A percentile compares a stretch with the other conserved stretches of the same genome.
These are phyloP conservation scores for Claviceps arundinis DNA, from an alignment of 2,329 filamentous ascomycete genomes.

Conservation along the genomic window DNA sequence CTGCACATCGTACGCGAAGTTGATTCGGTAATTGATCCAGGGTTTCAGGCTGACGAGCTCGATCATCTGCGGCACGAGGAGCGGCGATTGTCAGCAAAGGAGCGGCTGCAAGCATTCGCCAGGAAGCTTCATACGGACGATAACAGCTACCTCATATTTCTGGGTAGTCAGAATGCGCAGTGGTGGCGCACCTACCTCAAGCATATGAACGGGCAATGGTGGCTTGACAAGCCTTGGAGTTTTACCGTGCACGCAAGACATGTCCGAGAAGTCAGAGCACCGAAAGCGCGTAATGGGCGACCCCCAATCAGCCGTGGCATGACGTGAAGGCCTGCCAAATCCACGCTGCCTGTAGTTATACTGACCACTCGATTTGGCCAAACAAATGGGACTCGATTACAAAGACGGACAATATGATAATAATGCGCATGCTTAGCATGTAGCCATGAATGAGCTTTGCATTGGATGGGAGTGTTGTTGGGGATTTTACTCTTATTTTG, in stretches of 20 bases:
- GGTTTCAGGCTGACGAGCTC: constrained; percentile 12
- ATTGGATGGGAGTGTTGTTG: neutral
- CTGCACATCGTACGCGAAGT: constrained; percentile 16
- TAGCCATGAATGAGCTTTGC: neutral
- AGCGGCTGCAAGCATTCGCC: constrained; percentile 12
- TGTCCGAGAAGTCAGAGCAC: neutral
- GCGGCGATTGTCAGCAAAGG: constrained; percentile 9
- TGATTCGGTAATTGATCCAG: constrained; percentile 14
- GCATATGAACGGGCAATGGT: constrained; percentile 15
- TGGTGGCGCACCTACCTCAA: constrained; percentile 15
- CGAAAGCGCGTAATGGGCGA: neutral
- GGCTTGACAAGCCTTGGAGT: constrained; percentile 15
- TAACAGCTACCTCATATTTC: constrained; percentile 14
- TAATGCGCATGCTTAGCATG: neutral
- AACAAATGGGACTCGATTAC: too few relatives aligned
- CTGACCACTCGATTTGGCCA: too few relatives aligned
- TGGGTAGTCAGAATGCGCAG: constrained; percentile 14
- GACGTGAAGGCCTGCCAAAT: neutral
- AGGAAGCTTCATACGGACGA: constrained; percentile 10
- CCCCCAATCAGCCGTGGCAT: neutral
- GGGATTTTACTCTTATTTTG: neutral
- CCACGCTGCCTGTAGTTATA: neutral
- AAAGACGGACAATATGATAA: too few relatives aligned
- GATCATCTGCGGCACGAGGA: constrained; percentile 13
- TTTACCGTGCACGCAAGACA: constrained; percentile 11